Evolutionary conservation across 108 stramenopile species (phyloP), one percentile per base, ranked within the genome.

Genomic region (Parietichytrium sp.): DNA sequence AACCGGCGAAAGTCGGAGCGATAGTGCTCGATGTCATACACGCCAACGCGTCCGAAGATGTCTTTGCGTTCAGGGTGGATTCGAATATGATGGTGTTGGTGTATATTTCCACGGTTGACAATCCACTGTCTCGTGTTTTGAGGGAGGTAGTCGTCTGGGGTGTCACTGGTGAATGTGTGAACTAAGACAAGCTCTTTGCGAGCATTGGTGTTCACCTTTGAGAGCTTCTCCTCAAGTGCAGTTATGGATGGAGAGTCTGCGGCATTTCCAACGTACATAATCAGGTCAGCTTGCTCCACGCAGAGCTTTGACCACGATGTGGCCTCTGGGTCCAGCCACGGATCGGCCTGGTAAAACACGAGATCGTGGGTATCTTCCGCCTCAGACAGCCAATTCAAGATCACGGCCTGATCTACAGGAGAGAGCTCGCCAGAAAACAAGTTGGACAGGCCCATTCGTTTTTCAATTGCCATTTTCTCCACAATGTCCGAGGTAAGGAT

Each of bases 301-400:
- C 78, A 78, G 31, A 83, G 51, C 25, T 52, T 78, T 23, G 78
- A 78, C 83, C 83, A 83, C 78, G 49, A 48, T 29, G 83, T 79
- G 26, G 31, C 49, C 38, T 55, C 55, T 6, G 48, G 78, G 13
- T 48, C 78, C 16, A 49, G 25, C 51, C 51, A 52, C 49, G 72
- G 77, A 54, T 83, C 83, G 16, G 50, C 78, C 29, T 79, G 78
- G 26, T 83, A 83, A 12, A 83, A 42, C 3, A 83, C 83, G 29
- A 83, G 79, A n/a, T 83, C 83, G 53, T 55, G 30, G 29, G 31
- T 51, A 27, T 80, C 79, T 30, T 83, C 83, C 26, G 30, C 48
- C 45, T 83, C 72, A 26, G 25, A 53, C 31, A 83, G 33, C 83
- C 83, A 83, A 13, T 47, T 79, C 8, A 36, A 25, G 30, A 83